Base-by-base conservation (phyloP, 192 early-diverging fungal genomes). In the Dissophora ornata region DNA sequence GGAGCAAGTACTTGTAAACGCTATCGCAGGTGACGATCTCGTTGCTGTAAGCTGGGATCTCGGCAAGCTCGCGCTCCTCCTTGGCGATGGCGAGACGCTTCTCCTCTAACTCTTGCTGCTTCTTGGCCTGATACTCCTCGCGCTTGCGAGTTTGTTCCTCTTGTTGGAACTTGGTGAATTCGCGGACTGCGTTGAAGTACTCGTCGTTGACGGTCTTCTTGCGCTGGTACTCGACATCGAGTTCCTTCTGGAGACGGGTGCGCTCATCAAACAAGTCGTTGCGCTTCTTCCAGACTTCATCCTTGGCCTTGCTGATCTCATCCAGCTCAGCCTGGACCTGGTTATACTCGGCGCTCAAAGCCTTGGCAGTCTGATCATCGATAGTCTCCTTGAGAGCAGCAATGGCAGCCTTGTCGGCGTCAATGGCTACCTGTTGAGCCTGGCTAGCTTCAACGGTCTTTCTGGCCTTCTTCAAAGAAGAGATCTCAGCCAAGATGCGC, bases 1-100 rank as follows among this genome's bases (percentile, higher is more conserved):
- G 78, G 45, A 87, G 64, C 67, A 98, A 86, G 70, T 92, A 92
- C 29, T 83, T 81, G 65, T 96, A 89, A 50, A 98, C 82, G 53
- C 87, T 88, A 57, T 90, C 90, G 86, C 95, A 96, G 49, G 83
- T 86, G 78, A 83, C 69, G 68, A 98, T 96, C 79, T 98, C 96
- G 70, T 85, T 84, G 50, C 88, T 82, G 83, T 88, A 98, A 7
- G 96, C 95, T 30, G 94, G 94, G 28, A 93, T 81, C 57, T 94
- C 90, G 38, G 96, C 96, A 48, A 90, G 82, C 67, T 97, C 96
- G 46, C 88, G 89, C 78, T 95, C 92, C 60, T 88, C 80, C 71
- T 91, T 84, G 13, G 92, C 92, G 46, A 87, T 71, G 40, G 82
- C 88, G 57, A 87, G 65, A n/a, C 91, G 87, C 71, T 89, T 87